Percentiles rank a stretch among this genome's conserved stretches.
Evolutionary conservation across 2,329 filamentous ascomycete genomes (phyloP).

Genomic region (Tolypocladium tropicale): DNA sequence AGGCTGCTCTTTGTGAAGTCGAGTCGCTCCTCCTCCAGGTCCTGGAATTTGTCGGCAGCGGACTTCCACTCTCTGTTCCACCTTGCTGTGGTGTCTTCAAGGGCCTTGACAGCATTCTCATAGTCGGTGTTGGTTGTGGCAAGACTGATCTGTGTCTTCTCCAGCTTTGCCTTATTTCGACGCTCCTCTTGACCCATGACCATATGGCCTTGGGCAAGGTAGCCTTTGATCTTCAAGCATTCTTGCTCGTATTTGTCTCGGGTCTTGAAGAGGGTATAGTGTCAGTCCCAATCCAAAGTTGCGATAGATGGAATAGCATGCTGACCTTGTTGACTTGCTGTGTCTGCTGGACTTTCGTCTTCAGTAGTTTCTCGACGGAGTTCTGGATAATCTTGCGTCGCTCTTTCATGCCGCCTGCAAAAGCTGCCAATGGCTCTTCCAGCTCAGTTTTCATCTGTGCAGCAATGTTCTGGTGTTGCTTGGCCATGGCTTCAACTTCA

Average conservation of each 20-base stretch:
- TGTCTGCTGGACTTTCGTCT: conserved; percentile 88
- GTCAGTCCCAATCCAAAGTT: neutral
- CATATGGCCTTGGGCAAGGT: conserved; percentile 97
- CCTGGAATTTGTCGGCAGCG: conserved; percentile 97
- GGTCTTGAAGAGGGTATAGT: conserved; percentile 39
- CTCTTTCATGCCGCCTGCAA: conserved; percentile 92
- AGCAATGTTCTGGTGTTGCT: conserved; percentile 83
- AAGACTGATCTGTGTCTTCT: conserved; percentile 96
- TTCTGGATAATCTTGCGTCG: conserved; percentile 91
- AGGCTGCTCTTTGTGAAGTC: conserved; percentile 97
- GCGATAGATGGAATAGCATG: neutral
- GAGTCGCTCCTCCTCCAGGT: conserved; percentile 90
- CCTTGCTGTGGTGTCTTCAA: conserved; percentile 88
- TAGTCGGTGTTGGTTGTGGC: conserved; percentile 89
- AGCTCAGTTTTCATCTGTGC: conserved; percentile 92
- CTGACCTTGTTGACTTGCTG: conserved; percentile 79
- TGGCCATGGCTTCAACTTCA: conserved; percentile 88
- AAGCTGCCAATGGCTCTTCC: conserved; percentile 86
- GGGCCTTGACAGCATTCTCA: conserved; percentile 79
- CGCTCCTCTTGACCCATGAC: conserved; percentile 99
- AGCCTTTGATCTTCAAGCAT: conserved; percentile 95
- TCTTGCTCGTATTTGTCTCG: conserved; percentile 95
- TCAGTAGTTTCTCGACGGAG: conserved; percentile 88
- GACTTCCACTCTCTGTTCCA: conserved; percentile 99
- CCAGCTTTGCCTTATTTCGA: conserved; percentile 96